Evolutionary conservation across 306 rosid genomes (phyloP).

Genomic region (Rosa multiflora): DNA sequence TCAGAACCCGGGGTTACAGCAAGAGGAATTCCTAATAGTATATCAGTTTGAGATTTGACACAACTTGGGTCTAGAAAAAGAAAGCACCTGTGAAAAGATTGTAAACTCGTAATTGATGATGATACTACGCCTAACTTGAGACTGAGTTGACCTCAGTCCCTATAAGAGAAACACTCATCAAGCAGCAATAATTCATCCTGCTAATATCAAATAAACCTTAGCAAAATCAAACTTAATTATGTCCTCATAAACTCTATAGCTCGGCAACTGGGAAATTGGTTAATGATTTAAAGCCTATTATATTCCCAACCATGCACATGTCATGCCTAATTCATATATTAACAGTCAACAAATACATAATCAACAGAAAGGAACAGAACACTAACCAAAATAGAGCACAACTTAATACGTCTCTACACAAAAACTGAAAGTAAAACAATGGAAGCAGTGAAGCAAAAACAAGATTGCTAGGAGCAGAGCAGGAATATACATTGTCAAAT

Average conservation of each 20-base stretch:
- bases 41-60: slow-evolving; percentile 43
- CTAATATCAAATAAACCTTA: background rate
- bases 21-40: slow-evolving; percentile 89
- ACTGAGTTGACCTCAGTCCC: background rate
- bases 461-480: background rate
- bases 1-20: slow-evolving; percentile 82
- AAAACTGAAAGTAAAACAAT: background rate
- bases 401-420: background rate
- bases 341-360: background rate
- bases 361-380: background rate
- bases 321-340: background rate
- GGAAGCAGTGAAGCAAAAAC: background rate
- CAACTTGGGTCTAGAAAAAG: background rate
- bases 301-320: background rate
- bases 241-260: background rate
- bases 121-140: background rate
- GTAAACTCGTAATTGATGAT: background rate
- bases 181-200: background rate
- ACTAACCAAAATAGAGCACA: background rate
- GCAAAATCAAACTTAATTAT: background rate
- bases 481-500: background rate
- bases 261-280: background rate
- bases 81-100: background rate
- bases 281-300: background rate
- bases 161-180: background rate